A percentile compares a stretch with the other conserved stretches of the same genome.
These are phyloP conservation scores for Nasturtium officinale DNA, from an alignment of 345 rosid species.

Conservation along the genomic window DNA sequence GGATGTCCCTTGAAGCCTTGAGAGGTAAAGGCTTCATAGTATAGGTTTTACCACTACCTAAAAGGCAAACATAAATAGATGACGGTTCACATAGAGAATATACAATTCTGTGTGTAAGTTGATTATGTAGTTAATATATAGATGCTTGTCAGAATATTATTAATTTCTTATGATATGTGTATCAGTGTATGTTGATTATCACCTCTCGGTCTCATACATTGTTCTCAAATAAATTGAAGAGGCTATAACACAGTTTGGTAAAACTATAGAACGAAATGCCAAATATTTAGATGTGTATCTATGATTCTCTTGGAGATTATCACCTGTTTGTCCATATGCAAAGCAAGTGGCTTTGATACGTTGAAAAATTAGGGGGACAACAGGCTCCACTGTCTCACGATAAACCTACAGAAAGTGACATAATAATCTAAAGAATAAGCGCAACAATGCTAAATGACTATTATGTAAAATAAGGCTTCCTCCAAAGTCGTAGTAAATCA, in stretches of 20 bases:
- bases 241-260: neutral
- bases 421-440: constrained; percentile 10
- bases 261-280: neutral
- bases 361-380: constrained; percentile 91
- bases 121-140: too few relatives aligned
- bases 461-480: constrained; percentile 14
- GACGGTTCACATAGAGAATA: constrained; percentile 3
- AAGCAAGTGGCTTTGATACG: constrained; percentile 97
- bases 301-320: constrained; percentile 19
- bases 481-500: neutral
- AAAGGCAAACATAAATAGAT: constrained; percentile 8
- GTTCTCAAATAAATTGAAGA: constrained; percentile 10
- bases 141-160: neutral
- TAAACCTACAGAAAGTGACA: constrained; percentile 61
- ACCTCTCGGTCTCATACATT: neutral
- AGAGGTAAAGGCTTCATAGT: constrained; percentile 98
- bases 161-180: too few relatives aligned
- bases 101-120: too few relatives aligned
- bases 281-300: constrained; percentile 20
- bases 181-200: constrained; percentile 11
- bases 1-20: constrained; percentile 88
- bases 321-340: constrained; percentile 99
- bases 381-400: constrained; percentile 91
- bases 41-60: constrained; percentile 98
- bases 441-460: neutral